phyloP scores from a whole-genome alignment of 768 basidiomycete species.

The Cyclocybe aegerita region DNA sequence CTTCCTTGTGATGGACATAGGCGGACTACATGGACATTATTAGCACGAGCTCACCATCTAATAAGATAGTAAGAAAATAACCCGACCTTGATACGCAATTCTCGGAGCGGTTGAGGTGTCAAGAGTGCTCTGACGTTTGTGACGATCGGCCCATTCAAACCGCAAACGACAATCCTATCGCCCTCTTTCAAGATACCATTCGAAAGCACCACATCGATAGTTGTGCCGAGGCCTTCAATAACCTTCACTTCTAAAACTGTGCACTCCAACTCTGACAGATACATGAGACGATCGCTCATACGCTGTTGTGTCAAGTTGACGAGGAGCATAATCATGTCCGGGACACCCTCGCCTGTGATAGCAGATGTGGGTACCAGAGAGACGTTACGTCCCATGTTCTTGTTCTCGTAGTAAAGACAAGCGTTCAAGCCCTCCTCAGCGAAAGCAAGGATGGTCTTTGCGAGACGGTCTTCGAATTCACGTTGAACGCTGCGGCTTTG shows the following conservation, averaged over 20 bases:
- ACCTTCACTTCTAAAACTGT: slow-evolving; percentile 99
- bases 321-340: slow-evolving; percentile 99
- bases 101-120: slow-evolving; percentile 94
- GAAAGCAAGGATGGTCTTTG: slow-evolving; percentile 87
- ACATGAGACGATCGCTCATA: slow-evolving; percentile 98
- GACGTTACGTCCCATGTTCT: slow-evolving; percentile 89
- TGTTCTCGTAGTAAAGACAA: slow-evolving; percentile 96
- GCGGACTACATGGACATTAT: slow-evolving; percentile 59
- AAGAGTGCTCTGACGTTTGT: slow-evolving; percentile 92
- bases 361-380: slow-evolving; percentile 98
- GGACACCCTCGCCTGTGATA: slow-evolving; percentile 96
- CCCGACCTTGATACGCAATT: slow-evolving; percentile 89
- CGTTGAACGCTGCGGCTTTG: slow-evolving; percentile 79
- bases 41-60: slow-evolving; percentile 9
- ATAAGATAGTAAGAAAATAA: slow-evolving; percentile 3
- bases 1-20: slow-evolving; percentile 96
- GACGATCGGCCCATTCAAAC: slow-evolving; percentile 95
- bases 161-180: slow-evolving; percentile 94
- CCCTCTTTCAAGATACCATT: slow-evolving; percentile 92
- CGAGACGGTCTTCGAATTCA: slow-evolving; percentile 88
- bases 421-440: slow-evolving; percentile 98
- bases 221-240: slow-evolving; percentile 96
- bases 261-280: slow-evolving; percentile 94
- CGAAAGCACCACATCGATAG: slow-evolving; percentile 93
- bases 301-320: slow-evolving; percentile 96